phyloP scores from a whole-genome alignment of 2,329 filamentous ascomycete genomes.

The Fusarium nurragi region DNA sequence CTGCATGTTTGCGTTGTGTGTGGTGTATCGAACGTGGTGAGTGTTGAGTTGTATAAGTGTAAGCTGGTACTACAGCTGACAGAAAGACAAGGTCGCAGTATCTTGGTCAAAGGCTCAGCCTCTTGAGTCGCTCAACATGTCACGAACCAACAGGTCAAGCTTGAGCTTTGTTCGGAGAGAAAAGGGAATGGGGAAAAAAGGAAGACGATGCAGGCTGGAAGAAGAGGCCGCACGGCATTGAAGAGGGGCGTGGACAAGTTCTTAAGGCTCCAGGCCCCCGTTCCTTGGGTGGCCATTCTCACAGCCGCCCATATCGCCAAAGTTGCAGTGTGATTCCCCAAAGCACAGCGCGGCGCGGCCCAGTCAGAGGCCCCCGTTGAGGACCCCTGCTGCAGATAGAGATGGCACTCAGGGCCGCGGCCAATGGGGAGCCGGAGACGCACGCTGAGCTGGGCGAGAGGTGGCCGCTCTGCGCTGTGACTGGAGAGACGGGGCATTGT shows the following conservation, averaged over 20 bases:
- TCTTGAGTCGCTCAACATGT: conserved; percentile 23
- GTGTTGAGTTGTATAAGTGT: not conserved
- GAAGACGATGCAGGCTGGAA: conserved; percentile 7
- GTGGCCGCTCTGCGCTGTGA: conserved; percentile 22
- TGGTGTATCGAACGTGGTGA: not conserved
- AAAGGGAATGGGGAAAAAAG: conserved; percentile 11
- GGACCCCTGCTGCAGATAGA: conserved; percentile 36
- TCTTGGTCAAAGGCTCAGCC: conserved; percentile 32
- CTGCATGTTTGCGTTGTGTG: conserved; percentile 54
- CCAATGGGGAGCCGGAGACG: conserved; percentile 31
- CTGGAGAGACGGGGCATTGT: conserved; percentile 27
- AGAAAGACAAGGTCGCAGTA: conserved; percentile 2
- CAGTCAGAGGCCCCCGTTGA: too few relatives aligned
- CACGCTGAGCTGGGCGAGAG: conserved; percentile 16
- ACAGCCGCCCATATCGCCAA: conserved; percentile 36
- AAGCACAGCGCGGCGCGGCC: conserved; percentile 28
- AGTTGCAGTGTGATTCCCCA: conserved; percentile 43
- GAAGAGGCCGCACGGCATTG: conserved; percentile 34
- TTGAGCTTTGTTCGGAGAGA: conserved; percentile 11
- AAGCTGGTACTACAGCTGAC: not conserved
- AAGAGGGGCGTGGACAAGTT: conserved; percentile 38
- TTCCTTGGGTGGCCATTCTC: conserved; percentile 19
- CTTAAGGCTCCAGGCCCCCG: conserved; percentile 37
- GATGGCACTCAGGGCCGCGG: conserved; percentile 2
- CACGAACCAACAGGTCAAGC: conserved; percentile 11